These are phyloP conservation scores for Elsinoe necatrix DNA, from an alignment of 2,329 filamentous ascomycete species.

Conservation along the genomic window DNA sequence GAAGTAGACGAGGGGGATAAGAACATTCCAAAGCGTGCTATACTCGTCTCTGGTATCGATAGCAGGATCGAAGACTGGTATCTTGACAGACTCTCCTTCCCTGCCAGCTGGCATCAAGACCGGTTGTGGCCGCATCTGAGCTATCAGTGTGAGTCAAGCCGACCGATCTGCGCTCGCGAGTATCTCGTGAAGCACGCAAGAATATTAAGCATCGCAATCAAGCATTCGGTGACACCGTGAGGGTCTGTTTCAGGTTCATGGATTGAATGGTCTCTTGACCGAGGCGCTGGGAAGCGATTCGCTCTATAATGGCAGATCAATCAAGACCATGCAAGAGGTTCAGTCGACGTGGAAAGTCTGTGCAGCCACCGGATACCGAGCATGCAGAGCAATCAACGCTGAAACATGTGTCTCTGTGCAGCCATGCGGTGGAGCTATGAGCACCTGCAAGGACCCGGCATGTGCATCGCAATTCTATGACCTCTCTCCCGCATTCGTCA, in stretches of 20 bases:
- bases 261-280: not conserved
- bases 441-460: not conserved
- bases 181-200: not conserved
- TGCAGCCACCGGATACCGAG: not conserved
- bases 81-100: not conserved
- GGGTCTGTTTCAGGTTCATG: slow-evolving; percentile 3
- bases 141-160: not conserved
- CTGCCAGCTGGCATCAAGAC: not conserved
- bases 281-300: not conserved
- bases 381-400: not conserved
- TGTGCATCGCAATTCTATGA: not conserved
- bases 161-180: not conserved
- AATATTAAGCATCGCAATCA: not conserved
- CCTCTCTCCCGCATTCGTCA: not conserved
- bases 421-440: not conserved
- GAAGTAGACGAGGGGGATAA: not conserved
- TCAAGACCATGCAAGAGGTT: not conserved
- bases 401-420: slow-evolving; percentile 2
- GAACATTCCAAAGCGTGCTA: not conserved
- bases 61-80: no score
- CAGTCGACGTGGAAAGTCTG: not conserved
- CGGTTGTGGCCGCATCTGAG: not conserved
- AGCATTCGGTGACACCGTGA: not conserved
- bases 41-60: not conserved
- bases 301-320: not conserved